Evolutionary conservation across 768 basidiomycete genomes (phyloP), one percentile per base, ranked within the genome.

Genomic region (Omphalotus guepiniiformis): DNA sequence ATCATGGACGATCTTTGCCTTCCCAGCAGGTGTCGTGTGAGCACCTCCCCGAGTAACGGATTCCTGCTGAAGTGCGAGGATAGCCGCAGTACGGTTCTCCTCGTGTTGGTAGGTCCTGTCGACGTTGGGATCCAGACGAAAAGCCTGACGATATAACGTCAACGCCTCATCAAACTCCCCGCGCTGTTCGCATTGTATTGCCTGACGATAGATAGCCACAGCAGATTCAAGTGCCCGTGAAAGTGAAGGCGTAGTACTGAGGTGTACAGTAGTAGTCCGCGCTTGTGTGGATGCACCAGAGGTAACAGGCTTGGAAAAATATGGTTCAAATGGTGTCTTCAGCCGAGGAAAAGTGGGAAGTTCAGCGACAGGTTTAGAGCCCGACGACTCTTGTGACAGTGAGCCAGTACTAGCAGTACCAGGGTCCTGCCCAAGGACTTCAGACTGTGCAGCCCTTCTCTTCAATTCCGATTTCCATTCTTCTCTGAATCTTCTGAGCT

Each of bases 111-210:
- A 92, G 1, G 77, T 75, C 50, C 75, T 74, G 59, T 93, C 91
- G 27, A 93, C 87, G 51, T 87, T 70, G 28, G 84, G 70, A 50
- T 93, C 78, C 65, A 85, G 66, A 43, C 84, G 79, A 62, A 93
- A 93, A 2, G 89, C 89, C 51, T 80, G 78, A 8, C 89, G 81
- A 57, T 95, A 96, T 6, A 92, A 65, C 21, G 64, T 58, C 8
- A 93, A 64, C 9, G 93, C 93, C 27, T 85, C 79, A 53, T 93
- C 86, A 40, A 91, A 69, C 50, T 85, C 69, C 30, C 90, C 81
- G 36, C 66, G 67, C 59, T 89, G 85, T 62, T 96, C 93, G 38
- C 77, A 71, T 30, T 79, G 72, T 25, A 92, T 74, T 7, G 93
- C 93, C 16, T 66, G 72, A 23, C 75, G 66, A 62, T 95, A 96